phyloP scores from a whole-genome alignment of 768 basidiomycete species.

The Auricularia cornea region DNA sequence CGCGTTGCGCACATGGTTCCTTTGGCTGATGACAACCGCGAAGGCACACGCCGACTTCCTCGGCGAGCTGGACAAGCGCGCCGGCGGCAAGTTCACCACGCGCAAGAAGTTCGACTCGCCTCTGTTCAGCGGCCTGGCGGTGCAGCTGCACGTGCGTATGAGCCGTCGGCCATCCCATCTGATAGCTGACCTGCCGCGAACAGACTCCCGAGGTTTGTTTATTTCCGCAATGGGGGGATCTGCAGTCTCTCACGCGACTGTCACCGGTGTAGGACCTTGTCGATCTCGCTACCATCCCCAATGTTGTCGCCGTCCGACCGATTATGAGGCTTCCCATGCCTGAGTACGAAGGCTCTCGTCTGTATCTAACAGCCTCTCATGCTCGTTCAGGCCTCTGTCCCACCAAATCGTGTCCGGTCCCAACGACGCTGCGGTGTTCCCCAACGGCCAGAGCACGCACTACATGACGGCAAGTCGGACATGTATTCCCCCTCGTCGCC shows the following conservation, averaged over 20 bases:
- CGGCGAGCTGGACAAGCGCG: background rate
- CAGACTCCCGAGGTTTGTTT: background rate
- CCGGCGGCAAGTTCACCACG: background rate
- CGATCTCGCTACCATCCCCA: background rate
- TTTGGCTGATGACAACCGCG: background rate
- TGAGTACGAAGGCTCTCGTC: background rate
- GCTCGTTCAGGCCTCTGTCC: background rate
- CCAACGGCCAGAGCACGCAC: constrained; percentile 3
- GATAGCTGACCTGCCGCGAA: background rate
- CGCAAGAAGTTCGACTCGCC: background rate
- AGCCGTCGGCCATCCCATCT: background rate
- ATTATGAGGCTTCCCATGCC: background rate
- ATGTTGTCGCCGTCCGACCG: constrained; percentile 2
- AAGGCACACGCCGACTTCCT: background rate
- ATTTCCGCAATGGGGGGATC: background rate
- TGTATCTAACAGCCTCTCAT: background rate
- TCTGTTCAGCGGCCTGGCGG: background rate
- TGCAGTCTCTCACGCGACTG: constrained; percentile 8
- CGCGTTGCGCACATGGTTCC: too few relatives aligned
- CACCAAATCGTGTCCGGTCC: background rate
- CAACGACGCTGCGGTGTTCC: background rate
- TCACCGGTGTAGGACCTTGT: background rate
- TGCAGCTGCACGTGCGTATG: background rate
- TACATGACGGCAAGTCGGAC: background rate
- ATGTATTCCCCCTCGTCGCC: too few relatives aligned